These are phyloP conservation scores for Panicum virgatum DNA, from an alignment of 202 grass and related monocot species.

Conservation along the genomic window DNA sequence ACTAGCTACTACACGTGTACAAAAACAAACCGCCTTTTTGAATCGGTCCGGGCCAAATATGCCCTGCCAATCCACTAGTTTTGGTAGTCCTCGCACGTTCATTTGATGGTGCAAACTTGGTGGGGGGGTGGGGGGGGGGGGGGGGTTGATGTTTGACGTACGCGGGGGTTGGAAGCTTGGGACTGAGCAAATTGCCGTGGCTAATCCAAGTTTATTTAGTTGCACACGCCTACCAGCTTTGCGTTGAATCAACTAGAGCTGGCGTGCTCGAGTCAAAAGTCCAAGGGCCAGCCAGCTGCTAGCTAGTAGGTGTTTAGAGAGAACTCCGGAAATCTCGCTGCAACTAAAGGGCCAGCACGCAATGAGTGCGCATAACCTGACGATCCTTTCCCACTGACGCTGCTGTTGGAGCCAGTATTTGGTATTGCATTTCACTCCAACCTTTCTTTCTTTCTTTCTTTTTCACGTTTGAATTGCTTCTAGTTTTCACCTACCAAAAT, in stretches of 20 bases:
- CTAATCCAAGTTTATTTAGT: not conserved
- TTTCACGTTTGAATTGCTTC: not conserved
- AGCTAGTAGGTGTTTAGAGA: not conserved
- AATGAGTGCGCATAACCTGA: not conserved
- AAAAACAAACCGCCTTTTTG: not conserved
- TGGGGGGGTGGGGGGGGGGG: not conserved
- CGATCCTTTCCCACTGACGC: constrained; percentile 20
- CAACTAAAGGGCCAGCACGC: not conserved
- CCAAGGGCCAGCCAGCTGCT: not conserved
- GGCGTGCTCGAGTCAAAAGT: constrained; percentile 7
- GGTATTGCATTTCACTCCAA: not conserved
- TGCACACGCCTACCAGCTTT: not conserved
- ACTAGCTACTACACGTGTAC: not conserved
- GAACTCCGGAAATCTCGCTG: not conserved
- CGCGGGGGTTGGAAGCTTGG: not conserved
- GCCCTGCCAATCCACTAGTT: not conserved
- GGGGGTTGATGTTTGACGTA: constrained; percentile 38
- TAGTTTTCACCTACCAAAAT: not conserved
- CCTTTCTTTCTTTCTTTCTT: not conserved
- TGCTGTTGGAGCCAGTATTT: not conserved
- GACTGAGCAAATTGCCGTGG: not conserved
- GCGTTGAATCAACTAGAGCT: constrained; percentile 4
- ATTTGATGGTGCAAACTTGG: not conserved
- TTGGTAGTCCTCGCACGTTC: not conserved
- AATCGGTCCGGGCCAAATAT: not conserved